Conservation (phyloP, 192 early-diverging fungal genomes). For the Coemansia asiatica region DNA sequence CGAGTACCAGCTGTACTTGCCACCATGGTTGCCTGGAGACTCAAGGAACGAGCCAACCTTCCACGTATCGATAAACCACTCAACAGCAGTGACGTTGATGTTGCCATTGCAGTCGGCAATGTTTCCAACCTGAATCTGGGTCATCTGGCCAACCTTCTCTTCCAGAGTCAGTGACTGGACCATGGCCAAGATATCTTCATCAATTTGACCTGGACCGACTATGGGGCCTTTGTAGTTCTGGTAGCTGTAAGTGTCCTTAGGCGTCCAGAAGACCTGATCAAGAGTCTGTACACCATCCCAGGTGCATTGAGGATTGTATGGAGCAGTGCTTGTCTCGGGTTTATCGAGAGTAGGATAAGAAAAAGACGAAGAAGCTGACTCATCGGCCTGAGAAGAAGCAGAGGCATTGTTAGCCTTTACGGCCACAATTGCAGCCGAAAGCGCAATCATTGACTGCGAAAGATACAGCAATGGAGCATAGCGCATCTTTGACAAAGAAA, state of each 20-base stretch:
- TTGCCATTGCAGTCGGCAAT: constrained; percentile 45
- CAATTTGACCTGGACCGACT: constrained; percentile 17
- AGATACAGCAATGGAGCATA: constrained; percentile 17
- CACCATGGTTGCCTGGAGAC: constrained; percentile 59
- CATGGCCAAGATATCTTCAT: constrained; percentile 47
- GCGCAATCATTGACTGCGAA: constrained; percentile 2
- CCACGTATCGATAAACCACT: constrained; percentile 60
- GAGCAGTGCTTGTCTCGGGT: constrained; percentile 1
- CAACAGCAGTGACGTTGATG: constrained; percentile 30
- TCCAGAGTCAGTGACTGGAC: constrained; percentile 40
- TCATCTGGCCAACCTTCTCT: constrained; percentile 62
- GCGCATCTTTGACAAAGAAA: constrained; percentile 3
- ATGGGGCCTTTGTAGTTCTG: constrained; percentile 6
- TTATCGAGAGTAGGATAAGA: not conserved
- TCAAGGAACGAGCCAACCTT: constrained; percentile 65
- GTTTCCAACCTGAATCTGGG: constrained; percentile 57
- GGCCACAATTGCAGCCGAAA: not conserved
- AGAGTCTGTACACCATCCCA: constrained; percentile 7
- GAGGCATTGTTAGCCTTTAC: constrained; percentile 1
- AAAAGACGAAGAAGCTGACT: not conserved
- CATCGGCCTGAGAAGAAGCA: not conserved
- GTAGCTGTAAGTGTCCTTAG: constrained; percentile 7
- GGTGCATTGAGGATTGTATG: constrained; percentile 6
- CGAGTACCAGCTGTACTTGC: constrained; percentile 57
- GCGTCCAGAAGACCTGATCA: constrained; percentile 6